Evolutionary conservation across 257 asterid genomes (phyloP), one percentile per base, ranked within the genome.

Genomic region (Nicotiana sylvestris): DNA sequence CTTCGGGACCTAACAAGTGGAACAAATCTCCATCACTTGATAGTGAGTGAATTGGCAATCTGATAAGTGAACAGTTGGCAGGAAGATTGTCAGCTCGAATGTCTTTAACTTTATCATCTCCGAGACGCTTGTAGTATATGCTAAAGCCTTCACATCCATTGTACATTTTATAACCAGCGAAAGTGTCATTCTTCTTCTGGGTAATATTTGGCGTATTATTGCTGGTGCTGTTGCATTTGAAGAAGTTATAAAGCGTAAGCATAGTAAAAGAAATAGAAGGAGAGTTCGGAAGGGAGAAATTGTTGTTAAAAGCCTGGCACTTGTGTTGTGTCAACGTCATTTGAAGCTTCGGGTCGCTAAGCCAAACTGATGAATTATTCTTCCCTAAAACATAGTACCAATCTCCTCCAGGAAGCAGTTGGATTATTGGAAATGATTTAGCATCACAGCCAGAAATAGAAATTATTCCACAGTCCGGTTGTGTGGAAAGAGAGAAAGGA

Each of bases 211-310:
- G 4, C 4, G 39, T 72, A 33, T 4, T 46, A 72, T 9, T 12
- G 6, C 21, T 6, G 29, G 16, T 74, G 9, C 0, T 25, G 46
- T 39, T 61, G 11, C 82, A 78, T 60, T 64, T 78, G 37, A 33
- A 0, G 9, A 60, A 25, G 7, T 32, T 4, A 8, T 0, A 0
- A 32, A 5, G 0, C 0, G 0, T 0, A 35, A 55, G 0, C 0
- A 18, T 51, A 57, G 35, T 0, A 0, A 64, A 79, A 15, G 82
- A 79, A 79, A 61, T 61, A 1, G 39, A 61, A 79, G 60, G 74
- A 12, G 82, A 49, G 57, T 0, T 0, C n/a, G 16, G 72, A 0
- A 79, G 0, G 4, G 74, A 61, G 0, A 79, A 0, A 0, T 2
- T 61, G 3, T 17, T 0, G 58, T 35, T 25, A 46, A 79, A 79